These are phyloP conservation scores for Lepidium africanum DNA, from an alignment of 345 rosid genomes.

Conservation along the genomic window DNA sequence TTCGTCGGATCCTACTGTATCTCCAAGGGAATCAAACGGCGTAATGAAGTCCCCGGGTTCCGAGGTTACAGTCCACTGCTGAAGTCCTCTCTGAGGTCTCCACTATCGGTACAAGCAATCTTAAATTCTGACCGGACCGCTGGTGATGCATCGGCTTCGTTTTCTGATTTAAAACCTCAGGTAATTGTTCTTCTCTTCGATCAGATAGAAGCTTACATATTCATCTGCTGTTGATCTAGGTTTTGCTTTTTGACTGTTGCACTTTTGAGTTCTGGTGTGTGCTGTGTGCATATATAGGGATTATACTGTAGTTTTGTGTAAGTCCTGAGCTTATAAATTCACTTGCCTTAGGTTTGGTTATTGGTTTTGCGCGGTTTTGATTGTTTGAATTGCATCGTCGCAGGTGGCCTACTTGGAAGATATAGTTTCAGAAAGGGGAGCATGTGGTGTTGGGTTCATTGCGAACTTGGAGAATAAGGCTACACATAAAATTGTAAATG, in stretches of 20 bases:
- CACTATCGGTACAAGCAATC: conserved; percentile 34
- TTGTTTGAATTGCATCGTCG: neutral
- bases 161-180: conserved; percentile 25
- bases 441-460: conserved; percentile 96
- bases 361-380: neutral
- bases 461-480: conserved; percentile 80
- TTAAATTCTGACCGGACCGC: conserved; percentile 37
- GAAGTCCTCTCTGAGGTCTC: conserved; percentile 20
- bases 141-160: conserved; percentile 29
- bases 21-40: conserved; percentile 37
- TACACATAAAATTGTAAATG: conserved; percentile 64
- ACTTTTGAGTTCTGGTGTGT: neutral
- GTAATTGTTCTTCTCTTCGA: conserved; percentile 3
- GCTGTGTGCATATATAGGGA: neutral
- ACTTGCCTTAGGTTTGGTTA: neutral
- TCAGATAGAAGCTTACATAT: conserved; percentile 4
- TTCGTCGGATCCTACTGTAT: conserved; percentile 53
- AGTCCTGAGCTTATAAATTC: neutral
- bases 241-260: conserved; percentile 9
- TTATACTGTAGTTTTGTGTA: neutral
- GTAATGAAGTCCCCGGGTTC: conserved; percentile 33
- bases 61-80: conserved; percentile 30
- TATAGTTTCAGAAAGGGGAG: conserved; percentile 87
- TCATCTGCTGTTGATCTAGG: conserved; percentile 5
- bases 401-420: conserved; percentile 85